Evolutionary conservation across 352 stramenopile species (phyloP), one percentile per base, ranked within the genome.

Genomic region (Globisporangium barbulae): DNA sequence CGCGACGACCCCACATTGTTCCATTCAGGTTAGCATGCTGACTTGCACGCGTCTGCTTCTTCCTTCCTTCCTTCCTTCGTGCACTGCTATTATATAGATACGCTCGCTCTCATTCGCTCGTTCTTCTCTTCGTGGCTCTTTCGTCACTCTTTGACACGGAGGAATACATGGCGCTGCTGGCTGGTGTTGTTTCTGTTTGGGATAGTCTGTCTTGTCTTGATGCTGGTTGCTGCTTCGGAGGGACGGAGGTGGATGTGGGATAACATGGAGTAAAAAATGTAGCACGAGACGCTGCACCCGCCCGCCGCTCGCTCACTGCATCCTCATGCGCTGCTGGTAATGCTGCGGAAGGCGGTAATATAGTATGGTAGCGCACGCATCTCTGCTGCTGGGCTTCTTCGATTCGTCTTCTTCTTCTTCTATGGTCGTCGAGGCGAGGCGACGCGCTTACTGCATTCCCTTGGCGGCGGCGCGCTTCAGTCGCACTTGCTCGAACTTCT

Each of bases 401-500:
- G 25, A 28, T 56, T 56, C 25, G 13, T 42, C 33, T 44, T 30
- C 50, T 57, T 30, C 50, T 57, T 39, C 55, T 50, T 61, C 55
- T 61, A 61, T 61, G 35, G 30, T 25, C 15, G 10, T 22, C 33
- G 41, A 19, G 19, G 17, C 9, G 5, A 25, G 9, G 28, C 39
- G 44, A 7, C 5, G 10, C 35, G 35, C 17, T 37, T 65, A 65
- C 39, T 65, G 47, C 49, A 65, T 37, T 28, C 37, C 60, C 25
- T 53, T 52, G 28, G 60, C 60, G n/a, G 60, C 60, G 5, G 60
- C 60, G 60, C 60, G 60, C 75, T 88, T 90, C 53, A 93, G 76
- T 53, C 81, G 81, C 67, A 91, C 83, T 59, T 91, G 76, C 61
- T 94, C 85, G 64, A 94, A 86, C 49, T 79, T 81, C 63, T 87